Evolutionary conservation across 1,284 basidiomycete species (phyloP).

Genomic region (Heterobasidion annosum): DNA sequence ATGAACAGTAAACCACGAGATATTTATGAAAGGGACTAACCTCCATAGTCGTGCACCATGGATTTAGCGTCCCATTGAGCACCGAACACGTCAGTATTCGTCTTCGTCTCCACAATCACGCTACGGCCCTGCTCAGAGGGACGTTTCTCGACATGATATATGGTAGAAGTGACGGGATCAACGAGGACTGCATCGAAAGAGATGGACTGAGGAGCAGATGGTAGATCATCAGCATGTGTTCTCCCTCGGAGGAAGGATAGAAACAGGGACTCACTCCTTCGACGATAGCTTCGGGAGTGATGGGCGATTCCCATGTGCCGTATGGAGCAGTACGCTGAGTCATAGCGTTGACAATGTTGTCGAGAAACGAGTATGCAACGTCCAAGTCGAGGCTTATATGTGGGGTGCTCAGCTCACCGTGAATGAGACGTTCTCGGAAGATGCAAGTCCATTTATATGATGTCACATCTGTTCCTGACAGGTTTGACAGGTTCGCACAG

Average conservation of each 20-base stretch:
- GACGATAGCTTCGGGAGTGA: constrained; percentile 29
- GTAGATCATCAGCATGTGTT: neutral
- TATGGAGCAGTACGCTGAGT: constrained; percentile 18
- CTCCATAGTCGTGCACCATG: constrained; percentile 48
- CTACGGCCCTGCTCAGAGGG: constrained; percentile 52
- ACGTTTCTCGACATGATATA: constrained; percentile 56
- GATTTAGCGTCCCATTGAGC: constrained; percentile 47
- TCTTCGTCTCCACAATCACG: constrained; percentile 43
- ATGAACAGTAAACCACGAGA: too few species aligned
- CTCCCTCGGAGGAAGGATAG: too few species aligned
- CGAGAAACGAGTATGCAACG: neutral
- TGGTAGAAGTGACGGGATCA: constrained; percentile 36
- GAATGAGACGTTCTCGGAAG: too few species aligned
- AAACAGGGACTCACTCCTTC: constrained; percentile 31
- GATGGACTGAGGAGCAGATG: constrained; percentile 24
- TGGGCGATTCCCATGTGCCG: constrained; percentile 27
- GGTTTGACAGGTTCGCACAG: too few species aligned
- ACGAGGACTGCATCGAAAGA: constrained; percentile 40
- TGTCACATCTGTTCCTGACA: too few species aligned
- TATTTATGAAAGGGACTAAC: neutral
- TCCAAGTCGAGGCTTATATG: neutral
- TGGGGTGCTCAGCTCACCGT: too few species aligned
- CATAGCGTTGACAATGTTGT: neutral
- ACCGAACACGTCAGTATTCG: constrained; percentile 39
- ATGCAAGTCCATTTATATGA: too few species aligned